Evolutionary conservation across 148 eudicot genomes (phyloP).

Genomic region (Camellia lanceoleosa): DNA sequence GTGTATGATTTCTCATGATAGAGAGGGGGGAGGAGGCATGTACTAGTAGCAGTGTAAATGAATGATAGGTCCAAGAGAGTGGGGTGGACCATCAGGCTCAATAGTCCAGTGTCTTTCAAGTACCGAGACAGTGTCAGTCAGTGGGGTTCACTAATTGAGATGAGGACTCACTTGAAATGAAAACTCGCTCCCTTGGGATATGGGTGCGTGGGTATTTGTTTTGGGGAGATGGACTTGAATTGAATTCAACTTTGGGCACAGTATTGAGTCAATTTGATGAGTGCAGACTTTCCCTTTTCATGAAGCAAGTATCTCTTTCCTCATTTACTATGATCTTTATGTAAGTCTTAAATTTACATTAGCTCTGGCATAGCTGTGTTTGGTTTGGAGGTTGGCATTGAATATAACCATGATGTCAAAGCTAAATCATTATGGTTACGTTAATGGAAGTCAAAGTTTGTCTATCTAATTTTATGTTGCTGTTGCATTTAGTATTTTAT

Average conservation of each 20-base stretch:
- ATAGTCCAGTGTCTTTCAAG: constrained; percentile 23
- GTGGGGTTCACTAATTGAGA: constrained; percentile 16
- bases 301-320: constrained; percentile 20
- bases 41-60: not conserved
- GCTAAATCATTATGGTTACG: too few species aligned
- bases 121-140: constrained; percentile 1
- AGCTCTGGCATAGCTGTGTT: not conserved
- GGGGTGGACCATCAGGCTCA: not conserved
- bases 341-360: not conserved
- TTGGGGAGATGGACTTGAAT: not conserved
- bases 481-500: too few species aligned
- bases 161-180: not conserved
- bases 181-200: constrained; percentile 17
- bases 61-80: not conserved
- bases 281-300: constrained; percentile 12
- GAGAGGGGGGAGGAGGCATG: too few species aligned
- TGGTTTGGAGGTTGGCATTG: not conserved
- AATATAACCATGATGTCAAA: too few species aligned
- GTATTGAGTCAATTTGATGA: not conserved
- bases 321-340: not conserved
- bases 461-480: too few species aligned
- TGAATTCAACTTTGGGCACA: not conserved
- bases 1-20: too few species aligned
- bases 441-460: too few species aligned
- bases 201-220: not conserved